Percentiles rank a stretch among this genome's conserved stretches.
These are phyloP conservation scores for Pouteria campechiana DNA, from an alignment of 179 eudicot species.

Conservation along the genomic window DNA sequence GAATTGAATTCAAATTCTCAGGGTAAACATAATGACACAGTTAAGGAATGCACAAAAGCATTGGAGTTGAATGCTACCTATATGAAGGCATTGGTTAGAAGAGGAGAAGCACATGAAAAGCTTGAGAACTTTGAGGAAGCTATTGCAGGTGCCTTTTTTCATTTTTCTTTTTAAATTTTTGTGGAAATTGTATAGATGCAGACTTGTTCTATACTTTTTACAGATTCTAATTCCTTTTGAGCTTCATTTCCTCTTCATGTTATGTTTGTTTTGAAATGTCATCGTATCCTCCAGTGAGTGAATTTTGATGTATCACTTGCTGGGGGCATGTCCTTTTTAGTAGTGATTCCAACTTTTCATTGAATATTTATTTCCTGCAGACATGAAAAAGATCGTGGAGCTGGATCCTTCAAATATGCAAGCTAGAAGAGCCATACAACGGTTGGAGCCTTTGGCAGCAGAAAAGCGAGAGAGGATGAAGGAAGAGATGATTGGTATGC, in stretches of 20 bases:
- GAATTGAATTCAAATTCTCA: constrained; percentile 12
- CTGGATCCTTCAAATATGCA: constrained; percentile 65
- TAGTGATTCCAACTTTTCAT: no score
- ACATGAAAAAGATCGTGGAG: constrained; percentile 71
- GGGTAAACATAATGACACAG: constrained; percentile 64
- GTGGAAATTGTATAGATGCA: no score
- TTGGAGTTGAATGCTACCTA: constrained; percentile 73
- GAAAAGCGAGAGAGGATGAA: constrained; percentile 95
- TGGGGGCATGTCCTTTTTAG: no score
- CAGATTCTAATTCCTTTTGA: neutral
- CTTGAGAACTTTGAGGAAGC: constrained; percentile 93
- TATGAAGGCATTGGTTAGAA: constrained; percentile 63
- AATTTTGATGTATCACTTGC: no score
- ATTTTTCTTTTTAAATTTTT: no score
- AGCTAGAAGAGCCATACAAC: constrained; percentile 54
- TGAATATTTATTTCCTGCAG: constrained; percentile 34
- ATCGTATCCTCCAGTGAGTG: neutral
- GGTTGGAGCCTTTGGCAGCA: constrained; percentile 82
- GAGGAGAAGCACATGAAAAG: constrained; percentile 90
- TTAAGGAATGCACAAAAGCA: constrained; percentile 89
- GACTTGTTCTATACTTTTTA: no score
- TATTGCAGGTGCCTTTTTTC: constrained; percentile 87
- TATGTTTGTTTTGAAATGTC: no score
- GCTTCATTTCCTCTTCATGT: neutral
- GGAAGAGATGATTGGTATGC: constrained; percentile 92